Conservation (phyloP, 257 asterid genomes). For the Solanum lignicaule region DNA sequence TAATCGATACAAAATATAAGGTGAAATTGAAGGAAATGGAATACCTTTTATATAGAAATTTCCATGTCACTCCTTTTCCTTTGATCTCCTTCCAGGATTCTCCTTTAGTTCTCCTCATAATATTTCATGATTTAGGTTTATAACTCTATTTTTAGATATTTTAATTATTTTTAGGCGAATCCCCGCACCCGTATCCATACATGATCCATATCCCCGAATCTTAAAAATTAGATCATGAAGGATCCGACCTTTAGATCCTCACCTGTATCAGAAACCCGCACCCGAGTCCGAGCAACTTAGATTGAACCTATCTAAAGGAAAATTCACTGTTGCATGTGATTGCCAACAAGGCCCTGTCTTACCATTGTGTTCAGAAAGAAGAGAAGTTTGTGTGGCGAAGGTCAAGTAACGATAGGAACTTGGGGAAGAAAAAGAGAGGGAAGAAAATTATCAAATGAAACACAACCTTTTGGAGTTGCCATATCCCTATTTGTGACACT, state of each 20-base stretch:
- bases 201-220: not conserved
- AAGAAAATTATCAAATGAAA: not conserved
- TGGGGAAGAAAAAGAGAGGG: not conserved
- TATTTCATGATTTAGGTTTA: too few species aligned
- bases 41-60: too few species aligned
- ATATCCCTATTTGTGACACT: not conserved
- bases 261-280: not conserved
- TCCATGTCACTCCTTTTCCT: too few species aligned
- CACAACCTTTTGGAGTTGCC: not conserved
- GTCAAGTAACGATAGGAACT: not conserved
- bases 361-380: not conserved
- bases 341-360: not conserved
- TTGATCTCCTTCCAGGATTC: too few species aligned
- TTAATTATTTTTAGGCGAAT: not conserved
- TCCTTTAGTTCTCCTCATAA: too few species aligned
- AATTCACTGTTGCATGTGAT: not conserved
- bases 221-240: not conserved
- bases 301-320: not conserved
- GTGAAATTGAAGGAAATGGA: too few species aligned
- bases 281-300: not conserved
- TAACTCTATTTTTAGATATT: too few species aligned
- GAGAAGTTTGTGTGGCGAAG: not conserved
- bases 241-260: not conserved
- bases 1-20: too few species aligned
- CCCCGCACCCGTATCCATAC: not conserved